Percentiles rank a stretch among this genome's conserved stretches.
Conservation (phyloP, 2,329 filamentous ascomycete species). For the Claviceps sorghi region DNA sequence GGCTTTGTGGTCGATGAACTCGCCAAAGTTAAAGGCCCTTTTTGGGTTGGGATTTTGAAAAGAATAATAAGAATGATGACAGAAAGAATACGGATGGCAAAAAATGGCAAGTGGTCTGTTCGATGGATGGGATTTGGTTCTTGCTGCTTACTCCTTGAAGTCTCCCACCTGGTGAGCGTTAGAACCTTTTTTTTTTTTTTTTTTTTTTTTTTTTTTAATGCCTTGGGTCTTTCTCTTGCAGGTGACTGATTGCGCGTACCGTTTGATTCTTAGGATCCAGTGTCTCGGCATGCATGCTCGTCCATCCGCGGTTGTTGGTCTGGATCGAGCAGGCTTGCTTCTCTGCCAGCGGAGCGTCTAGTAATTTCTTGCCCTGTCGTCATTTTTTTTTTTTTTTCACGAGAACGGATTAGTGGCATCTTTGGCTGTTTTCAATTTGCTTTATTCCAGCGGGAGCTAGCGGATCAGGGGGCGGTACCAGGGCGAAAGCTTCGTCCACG, state of each 20-base stretch:
- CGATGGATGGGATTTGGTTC: too few species aligned
- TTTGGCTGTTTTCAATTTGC: background rate
- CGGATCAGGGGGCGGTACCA: constrained; percentile 38
- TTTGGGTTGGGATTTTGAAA: background rate
- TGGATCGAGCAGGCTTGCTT: constrained; percentile 64
- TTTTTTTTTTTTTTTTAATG: background rate
- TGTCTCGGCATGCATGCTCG: constrained; percentile 74
- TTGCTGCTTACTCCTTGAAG: constrained; percentile 59
- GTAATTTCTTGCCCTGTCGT: constrained; percentile 51
- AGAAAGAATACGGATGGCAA: background rate
- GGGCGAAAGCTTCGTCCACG: constrained; percentile 56
- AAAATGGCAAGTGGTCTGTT: background rate
- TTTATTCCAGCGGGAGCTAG: too few species aligned
- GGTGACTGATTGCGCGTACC: constrained; percentile 27
- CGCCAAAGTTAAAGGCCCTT: constrained; percentile 84
- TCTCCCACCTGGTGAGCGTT: constrained; percentile 48
- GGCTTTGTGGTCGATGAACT: constrained; percentile 53
- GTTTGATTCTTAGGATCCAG: constrained; percentile 72
- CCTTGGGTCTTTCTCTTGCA: too few species aligned
- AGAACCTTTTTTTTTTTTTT: background rate
- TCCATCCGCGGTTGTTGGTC: constrained; percentile 77
- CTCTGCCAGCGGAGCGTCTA: constrained; percentile 51
- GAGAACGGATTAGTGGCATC: background rate
- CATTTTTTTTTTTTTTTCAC: background rate
- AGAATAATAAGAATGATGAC: too few species aligned